Evolutionary conservation across 108 stramenopile genomes (phyloP).

Genomic region (Pseudonitzschia multiseries): DNA sequence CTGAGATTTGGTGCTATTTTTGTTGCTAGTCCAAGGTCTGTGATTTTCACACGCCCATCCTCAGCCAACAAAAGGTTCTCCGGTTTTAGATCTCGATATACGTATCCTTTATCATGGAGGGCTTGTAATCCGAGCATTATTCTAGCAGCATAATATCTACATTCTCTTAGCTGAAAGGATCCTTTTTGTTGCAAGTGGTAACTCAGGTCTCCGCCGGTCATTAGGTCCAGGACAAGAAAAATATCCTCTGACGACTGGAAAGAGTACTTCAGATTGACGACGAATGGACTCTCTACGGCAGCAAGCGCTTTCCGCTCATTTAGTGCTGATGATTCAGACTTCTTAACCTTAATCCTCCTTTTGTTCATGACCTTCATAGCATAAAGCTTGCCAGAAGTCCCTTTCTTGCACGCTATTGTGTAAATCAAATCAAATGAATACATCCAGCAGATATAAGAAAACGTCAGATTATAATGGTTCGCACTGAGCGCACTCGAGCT

Average conservation of each 20-base stretch:
- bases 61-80: constrained; percentile 94
- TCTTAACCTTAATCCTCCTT: constrained; percentile 91
- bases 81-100: constrained; percentile 94
- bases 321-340: constrained; percentile 84
- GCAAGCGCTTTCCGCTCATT: constrained; percentile 89
- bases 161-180: constrained; percentile 64
- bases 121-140: constrained; percentile 91
- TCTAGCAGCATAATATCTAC: constrained; percentile 88
- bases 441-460: neutral
- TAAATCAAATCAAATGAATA: constrained; percentile 8
- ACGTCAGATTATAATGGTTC: neutral
- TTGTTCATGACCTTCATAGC: constrained; percentile 99
- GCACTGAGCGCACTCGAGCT: neutral
- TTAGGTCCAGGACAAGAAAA: constrained; percentile 94
- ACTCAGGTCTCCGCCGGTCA: constrained; percentile 93
- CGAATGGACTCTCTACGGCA: constrained; percentile 87
- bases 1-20: constrained; percentile 82
- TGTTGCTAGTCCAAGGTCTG: constrained; percentile 92
- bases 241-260: constrained; percentile 89
- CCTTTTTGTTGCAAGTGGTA: constrained; percentile 84
- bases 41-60: constrained; percentile 83
- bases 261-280: constrained; percentile 95
- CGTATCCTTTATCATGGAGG: constrained; percentile 85
- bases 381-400: constrained; percentile 93
- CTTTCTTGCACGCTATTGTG: constrained; percentile 86